Evolutionary conservation across 2,329 filamentous ascomycete species (phyloP), one percentile per base, ranked within the genome.

Genomic region (Bipolaris sorokiniana): DNA sequence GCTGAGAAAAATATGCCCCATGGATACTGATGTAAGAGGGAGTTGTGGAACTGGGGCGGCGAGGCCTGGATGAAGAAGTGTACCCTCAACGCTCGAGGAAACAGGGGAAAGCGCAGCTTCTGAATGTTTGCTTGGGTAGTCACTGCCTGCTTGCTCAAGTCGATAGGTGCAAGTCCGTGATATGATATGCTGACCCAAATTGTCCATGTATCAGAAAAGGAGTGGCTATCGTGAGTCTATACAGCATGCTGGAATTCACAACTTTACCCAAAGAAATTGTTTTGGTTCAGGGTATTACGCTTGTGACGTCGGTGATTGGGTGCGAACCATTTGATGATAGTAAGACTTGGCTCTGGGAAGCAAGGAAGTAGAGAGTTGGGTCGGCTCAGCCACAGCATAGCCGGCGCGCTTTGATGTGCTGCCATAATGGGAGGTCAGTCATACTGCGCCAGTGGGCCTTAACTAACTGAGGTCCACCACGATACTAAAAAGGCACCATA

Each of bases 1-100:
- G 38, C 23, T 46, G 18, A 52, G 11, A 6, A 61, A 41, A 13
- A 53, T 51, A n/a, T 54, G 50, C 38, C 56, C 63, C 58, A 62
- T 63, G 16, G 48, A 22, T 41, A 53, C 42, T 46, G 26, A 20
- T 36, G 10, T 48, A 13, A 46, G 20, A n/a, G 7, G 40, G 36
- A 11, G 28, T 31, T 11, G 3, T 31, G n/a, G 13, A 36, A 23
- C 16, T 36, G 26, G 15, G 2, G n/a, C 34, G 37, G 18, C 40
- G 26, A 45, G 33, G 11, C 13, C 34, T 46, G 47, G 20, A 42
- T 16, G 1, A 20, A 52, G 48, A 52, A 20, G 28, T 42, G 42
- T 36, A 18, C 16, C 26, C 44, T n/a, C 36, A 13, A 22, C 40
- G 40, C 26, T 56, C 48, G 51, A 45, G 22, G 31, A 44, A 37